Percentiles rank a stretch among this genome's conserved stretches.
These are phyloP conservation scores for Metschnikowia gelsemii DNA, from an alignment of 805 yeast genomes.

Conservation along the genomic window DNA sequence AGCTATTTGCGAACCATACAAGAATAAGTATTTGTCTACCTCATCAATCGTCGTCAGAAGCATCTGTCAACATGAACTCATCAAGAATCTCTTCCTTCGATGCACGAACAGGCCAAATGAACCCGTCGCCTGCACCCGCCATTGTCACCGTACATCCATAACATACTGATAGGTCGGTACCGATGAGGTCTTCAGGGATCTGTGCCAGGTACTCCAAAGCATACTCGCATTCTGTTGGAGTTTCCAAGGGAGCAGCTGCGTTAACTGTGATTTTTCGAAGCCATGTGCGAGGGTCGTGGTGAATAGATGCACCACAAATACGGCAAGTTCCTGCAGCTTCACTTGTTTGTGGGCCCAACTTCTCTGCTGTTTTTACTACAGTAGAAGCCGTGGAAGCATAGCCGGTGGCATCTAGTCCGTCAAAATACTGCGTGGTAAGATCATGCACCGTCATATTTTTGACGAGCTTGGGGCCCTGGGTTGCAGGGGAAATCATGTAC, in stretches of 20 bases:
- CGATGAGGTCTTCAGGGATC: constrained; percentile 5
- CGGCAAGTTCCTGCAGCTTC: constrained; percentile 41
- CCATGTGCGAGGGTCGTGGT: constrained; percentile 65
- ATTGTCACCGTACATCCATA: constrained; percentile 75
- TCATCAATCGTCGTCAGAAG: constrained; percentile 9
- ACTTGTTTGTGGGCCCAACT: constrained; percentile 52
- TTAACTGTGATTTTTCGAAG: constrained; percentile 63
- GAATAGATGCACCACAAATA: constrained; percentile 56
- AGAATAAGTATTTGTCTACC: neutral
- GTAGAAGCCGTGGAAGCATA: constrained; percentile 91
- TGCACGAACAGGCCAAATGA: constrained; percentile 37
- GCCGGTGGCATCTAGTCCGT: constrained; percentile 61
- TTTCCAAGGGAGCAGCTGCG: constrained; percentile 48
- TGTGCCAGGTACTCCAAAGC: constrained; percentile 19
- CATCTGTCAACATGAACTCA: constrained; percentile 49
- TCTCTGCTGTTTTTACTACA: constrained; percentile 85
- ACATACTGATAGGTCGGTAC: constrained; percentile 44
- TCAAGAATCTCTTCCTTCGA: constrained; percentile 40
- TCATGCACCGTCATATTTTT: constrained; percentile 82
- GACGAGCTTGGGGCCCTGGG: constrained; percentile 35
- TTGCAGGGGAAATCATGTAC: constrained; percentile 25
- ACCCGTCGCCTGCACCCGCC: constrained; percentile 37
- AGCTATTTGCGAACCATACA: neutral
- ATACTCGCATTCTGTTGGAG: constrained; percentile 39
- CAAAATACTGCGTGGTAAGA: constrained; percentile 70